Conservation (phyloP, 108 stramenopile species). For the Cyclotella kingstonii region DNA sequence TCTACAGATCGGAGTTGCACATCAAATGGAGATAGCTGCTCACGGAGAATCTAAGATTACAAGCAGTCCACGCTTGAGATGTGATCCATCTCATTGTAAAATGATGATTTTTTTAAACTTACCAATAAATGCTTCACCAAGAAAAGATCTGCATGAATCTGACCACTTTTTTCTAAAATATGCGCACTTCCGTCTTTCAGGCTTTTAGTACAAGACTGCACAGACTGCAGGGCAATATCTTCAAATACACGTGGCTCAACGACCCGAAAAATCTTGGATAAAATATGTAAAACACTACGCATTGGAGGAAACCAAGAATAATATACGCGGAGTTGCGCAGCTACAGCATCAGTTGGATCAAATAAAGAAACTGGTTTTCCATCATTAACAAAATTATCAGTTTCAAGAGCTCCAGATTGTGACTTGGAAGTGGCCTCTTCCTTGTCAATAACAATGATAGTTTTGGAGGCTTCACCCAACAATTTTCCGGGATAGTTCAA, state of each 20-base stretch:
- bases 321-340: slow-evolving; percentile 73
- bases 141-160: slow-evolving; percentile 84
- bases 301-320: slow-evolving; percentile 93
- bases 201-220: slow-evolving; percentile 81
- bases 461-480: slow-evolving; percentile 37
- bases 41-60: slow-evolving; percentile 71
- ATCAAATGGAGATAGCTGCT: slow-evolving; percentile 93
- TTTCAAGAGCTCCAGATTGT: background rate
- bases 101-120: slow-evolving; percentile 25
- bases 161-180: slow-evolving; percentile 62
- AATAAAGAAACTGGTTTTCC: background rate
- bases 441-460: slow-evolving; percentile 34
- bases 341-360: slow-evolving; percentile 51
- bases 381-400: slow-evolving; percentile 1
- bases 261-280: slow-evolving; percentile 90
- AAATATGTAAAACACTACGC: slow-evolving; percentile 76
- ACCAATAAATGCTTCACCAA: slow-evolving; percentile 86
- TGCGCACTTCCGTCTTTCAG: slow-evolving; percentile 74
- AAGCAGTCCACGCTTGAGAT: background rate
- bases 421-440: background rate
- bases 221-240: slow-evolving; percentile 81
- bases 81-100: background rate
- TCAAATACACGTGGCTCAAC: slow-evolving; percentile 93
- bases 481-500: slow-evolving; percentile 84
- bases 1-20: slow-evolving; percentile 86